These are phyloP conservation scores for Erodium moschatum DNA, from an alignment of 441 rosid species.

Conservation along the genomic window DNA sequence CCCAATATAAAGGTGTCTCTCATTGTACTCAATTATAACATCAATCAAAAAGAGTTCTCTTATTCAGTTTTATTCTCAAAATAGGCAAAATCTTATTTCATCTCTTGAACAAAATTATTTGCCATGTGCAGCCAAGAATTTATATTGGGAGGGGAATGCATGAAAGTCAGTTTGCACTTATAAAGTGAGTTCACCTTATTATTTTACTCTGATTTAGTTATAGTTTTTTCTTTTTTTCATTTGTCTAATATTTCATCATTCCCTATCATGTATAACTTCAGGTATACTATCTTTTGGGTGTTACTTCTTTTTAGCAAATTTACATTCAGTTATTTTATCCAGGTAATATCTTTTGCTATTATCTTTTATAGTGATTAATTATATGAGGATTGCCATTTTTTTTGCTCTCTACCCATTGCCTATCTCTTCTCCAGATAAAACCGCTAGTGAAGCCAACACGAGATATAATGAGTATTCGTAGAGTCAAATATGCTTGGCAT, in stretches of 20 bases:
- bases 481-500: conserved; percentile 73
- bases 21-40: too few relatives aligned
- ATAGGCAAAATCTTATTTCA: conserved; percentile 14
- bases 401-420: conserved; percentile 15
- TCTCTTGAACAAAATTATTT: conserved; percentile 23
- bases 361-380: not conserved
- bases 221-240: conserved; percentile 7
- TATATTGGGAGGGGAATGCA: conserved; percentile 99
- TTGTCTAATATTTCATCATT: not conserved
- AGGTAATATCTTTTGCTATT: conserved; percentile 36
- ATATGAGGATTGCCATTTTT: not conserved
- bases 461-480: conserved; percentile 65
- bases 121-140: conserved; percentile 72
- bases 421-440: conserved; percentile 41
- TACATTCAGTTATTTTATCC: conserved; percentile 71
- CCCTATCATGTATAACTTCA: conserved; percentile 26
- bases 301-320: conserved; percentile 63
- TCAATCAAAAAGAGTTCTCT: not conserved
- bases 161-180: conserved; percentile 87
- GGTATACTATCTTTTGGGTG: conserved; percentile 88
- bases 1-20: too few relatives aligned
- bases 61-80: conserved; percentile 7
- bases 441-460: conserved; percentile 91
- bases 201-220: conserved; percentile 10
- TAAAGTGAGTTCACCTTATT: conserved; percentile 56